Conservation (phyloP, 2,329 filamentous ascomycete genomes). For the Colletotrichum coccodes region DNA sequence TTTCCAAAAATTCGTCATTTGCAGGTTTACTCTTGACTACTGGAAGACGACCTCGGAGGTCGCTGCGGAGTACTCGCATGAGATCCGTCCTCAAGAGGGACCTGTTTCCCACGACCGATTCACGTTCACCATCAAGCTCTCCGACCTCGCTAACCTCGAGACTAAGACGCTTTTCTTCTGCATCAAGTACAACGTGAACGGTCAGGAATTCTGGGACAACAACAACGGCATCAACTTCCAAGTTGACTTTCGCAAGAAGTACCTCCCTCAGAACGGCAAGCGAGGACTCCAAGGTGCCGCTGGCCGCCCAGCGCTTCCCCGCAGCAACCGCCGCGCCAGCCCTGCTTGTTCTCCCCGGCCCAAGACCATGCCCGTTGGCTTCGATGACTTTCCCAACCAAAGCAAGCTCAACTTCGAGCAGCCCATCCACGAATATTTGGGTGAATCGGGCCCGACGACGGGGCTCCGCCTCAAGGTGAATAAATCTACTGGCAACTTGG, state of each 20-base stretch:
- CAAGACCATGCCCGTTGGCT: slow-evolving; percentile 65
- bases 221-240: slow-evolving; percentile 90
- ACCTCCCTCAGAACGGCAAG: slow-evolving; percentile 70
- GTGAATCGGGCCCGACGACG: slow-evolving; percentile 64
- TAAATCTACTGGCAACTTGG: slow-evolving; percentile 70
- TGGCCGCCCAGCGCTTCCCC: slow-evolving; percentile 67
- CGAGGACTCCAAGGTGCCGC: slow-evolving; percentile 60
- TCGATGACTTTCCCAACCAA: slow-evolving; percentile 78
- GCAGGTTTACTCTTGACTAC: slow-evolving; percentile 95
- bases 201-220: slow-evolving; percentile 95
- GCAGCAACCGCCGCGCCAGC: slow-evolving; percentile 69
- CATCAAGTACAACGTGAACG: slow-evolving; percentile 85
- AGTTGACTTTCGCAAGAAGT: slow-evolving; percentile 89
- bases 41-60: slow-evolving; percentile 99
- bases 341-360: slow-evolving; percentile 56
- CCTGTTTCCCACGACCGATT: slow-evolving; percentile 83
- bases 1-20: slow-evolving; percentile 89
- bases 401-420: slow-evolving; percentile 68
- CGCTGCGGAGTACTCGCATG: slow-evolving; percentile 81
- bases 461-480: slow-evolving; percentile 78
- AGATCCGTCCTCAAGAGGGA: slow-evolving; percentile 54
- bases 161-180: slow-evolving; percentile 94
- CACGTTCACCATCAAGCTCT: slow-evolving; percentile 92
- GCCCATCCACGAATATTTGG: slow-evolving; percentile 70
- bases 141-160: slow-evolving; percentile 91